These are phyloP conservation scores for Pseudonitzschia multistriata DNA, from an alignment of 108 stramenopile genomes.

Conservation along the genomic window DNA sequence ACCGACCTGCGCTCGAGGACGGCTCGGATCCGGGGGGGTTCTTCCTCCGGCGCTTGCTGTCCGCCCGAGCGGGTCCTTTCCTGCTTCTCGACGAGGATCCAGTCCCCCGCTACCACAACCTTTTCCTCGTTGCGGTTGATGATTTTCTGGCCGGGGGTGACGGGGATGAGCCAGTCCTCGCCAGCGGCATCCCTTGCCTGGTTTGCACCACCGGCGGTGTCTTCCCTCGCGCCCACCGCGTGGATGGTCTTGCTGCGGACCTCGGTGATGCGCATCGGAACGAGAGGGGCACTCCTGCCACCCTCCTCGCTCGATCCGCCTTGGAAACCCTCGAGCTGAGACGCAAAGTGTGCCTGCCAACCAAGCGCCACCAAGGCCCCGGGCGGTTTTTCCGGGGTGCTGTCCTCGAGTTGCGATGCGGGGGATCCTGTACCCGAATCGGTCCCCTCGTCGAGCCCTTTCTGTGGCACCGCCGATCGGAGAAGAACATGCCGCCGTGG, in stretches of 20 bases:
- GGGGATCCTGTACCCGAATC: too few relatives aligned
- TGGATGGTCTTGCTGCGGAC: conserved; percentile 3
- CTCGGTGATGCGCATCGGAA: conserved; percentile 4
- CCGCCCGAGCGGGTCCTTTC: not conserved
- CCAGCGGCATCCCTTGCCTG: too few relatives aligned
- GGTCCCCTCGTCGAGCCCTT: too few relatives aligned
- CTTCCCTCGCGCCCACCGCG: not conserved
- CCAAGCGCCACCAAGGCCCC: too few relatives aligned
- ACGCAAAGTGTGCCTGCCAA: conserved; percentile 1
- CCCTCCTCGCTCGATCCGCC: not conserved
- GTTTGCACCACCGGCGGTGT: not conserved
- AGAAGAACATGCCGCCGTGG: too few relatives aligned
- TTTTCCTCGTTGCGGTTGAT: conserved; percentile 2
- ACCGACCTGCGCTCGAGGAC: conserved; percentile 2
- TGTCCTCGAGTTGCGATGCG: too few relatives aligned
- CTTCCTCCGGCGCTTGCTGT: too few relatives aligned
- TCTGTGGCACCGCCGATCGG: too few relatives aligned
- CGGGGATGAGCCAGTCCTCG: not conserved
- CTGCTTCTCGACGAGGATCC: conserved; percentile 6
- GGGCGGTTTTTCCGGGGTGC: too few relatives aligned
- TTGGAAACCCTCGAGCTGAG: too few relatives aligned
- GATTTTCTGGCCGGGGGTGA: conserved; percentile 12
- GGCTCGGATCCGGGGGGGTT: not conserved
- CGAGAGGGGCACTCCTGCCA: not conserved
- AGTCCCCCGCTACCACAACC: conserved; percentile 12